Conservation (phyloP, 345 rosid species). For the Eucalyptus polybractea region DNA sequence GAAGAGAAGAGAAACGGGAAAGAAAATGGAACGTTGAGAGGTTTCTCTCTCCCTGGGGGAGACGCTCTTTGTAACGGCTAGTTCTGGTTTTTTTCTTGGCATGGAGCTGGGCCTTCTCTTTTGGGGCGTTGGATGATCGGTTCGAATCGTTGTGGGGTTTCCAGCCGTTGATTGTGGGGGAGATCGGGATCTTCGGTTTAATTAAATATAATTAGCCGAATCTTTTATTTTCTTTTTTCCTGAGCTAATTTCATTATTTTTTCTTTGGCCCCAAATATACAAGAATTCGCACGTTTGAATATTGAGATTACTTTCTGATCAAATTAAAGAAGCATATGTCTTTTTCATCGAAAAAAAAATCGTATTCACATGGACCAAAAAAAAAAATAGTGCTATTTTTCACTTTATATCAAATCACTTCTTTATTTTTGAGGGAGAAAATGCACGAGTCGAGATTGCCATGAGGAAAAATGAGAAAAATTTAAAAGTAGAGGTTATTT, state of each 20-base stretch:
- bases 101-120: background rate
- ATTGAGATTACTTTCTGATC: accelerated
- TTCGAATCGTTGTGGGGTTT: background rate
- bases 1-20: background rate
- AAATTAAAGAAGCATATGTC: accelerated
- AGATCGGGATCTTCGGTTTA: background rate
- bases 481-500: background rate
- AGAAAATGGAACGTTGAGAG: conserved; percentile 4
- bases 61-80: conserved; percentile 98
- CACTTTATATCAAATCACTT: background rate
- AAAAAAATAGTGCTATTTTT: background rate
- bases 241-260: background rate
- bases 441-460: accelerated
- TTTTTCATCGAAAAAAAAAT: background rate
- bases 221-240: no score
- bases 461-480: accelerated
- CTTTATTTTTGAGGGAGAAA: background rate
- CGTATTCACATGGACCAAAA: accelerated
- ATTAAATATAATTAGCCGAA: background rate
- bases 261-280: background rate
- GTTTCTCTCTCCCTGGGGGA: background rate
- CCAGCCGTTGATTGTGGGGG: background rate
- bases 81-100: conserved; percentile 2
- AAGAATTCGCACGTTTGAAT: background rate
- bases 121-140: conserved; percentile 6